A percentile compares a stretch with the other conserved stretches of the same genome.
Evolutionary conservation across 345 rosid genomes (phyloP).

Genomic region (Pistacia integerrima): DNA sequence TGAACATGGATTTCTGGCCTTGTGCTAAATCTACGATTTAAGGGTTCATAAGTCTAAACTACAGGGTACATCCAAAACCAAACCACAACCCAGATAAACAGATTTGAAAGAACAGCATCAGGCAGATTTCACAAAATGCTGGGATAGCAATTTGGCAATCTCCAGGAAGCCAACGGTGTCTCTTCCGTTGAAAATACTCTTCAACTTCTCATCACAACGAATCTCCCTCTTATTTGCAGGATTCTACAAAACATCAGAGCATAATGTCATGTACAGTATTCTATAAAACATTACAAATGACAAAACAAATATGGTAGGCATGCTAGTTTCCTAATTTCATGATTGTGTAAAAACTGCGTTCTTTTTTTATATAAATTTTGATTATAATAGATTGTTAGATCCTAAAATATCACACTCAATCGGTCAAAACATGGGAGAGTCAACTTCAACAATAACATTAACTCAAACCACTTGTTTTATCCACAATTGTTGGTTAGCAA

Average conservation of each 20-base stretch:
- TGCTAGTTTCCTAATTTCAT: neutral
- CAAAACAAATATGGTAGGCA: neutral
- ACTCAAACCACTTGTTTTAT: neutral
- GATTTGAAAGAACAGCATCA: conserved; percentile 8
- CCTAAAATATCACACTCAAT: neutral
- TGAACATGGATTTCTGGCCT: neutral
- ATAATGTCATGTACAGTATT: neutral
- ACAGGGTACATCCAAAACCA: neutral
- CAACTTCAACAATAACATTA: neutral
- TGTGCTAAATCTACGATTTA: neutral
- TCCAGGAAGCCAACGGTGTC: conserved; percentile 37
- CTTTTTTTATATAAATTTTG: neutral
- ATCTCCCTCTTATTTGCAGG: conserved; percentile 41
- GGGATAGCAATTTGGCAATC: conserved; percentile 33
- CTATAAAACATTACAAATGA: neutral
- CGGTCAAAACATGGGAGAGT: neutral
- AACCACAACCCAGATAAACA: neutral
- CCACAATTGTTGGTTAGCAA: neutral
- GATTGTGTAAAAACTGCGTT: neutral
- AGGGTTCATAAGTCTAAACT: neutral
- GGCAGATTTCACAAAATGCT: conserved; percentile 28
- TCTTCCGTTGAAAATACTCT: conserved; percentile 30
- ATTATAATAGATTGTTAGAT: neutral
- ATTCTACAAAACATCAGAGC: conserved; percentile 25
- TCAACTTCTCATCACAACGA: conserved; percentile 36